These are phyloP conservation scores for Draba incana DNA, from an alignment of 345 rosid genomes.

Conservation along the genomic window DNA sequence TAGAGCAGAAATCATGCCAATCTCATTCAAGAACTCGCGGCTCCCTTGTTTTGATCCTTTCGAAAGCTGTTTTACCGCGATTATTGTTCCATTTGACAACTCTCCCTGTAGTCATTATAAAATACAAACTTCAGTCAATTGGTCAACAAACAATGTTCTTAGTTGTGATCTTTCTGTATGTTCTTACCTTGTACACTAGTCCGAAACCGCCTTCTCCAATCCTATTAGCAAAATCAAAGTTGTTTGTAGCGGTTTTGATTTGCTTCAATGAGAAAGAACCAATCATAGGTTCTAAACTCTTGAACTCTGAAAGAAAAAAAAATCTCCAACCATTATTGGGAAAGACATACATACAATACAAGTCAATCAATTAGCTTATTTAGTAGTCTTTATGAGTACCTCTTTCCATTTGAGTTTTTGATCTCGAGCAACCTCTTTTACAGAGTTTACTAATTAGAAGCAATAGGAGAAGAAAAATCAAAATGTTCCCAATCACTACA, in stretches of 20 bases:
- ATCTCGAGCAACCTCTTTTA: conserved; percentile 39
- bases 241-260: conserved; percentile 55
- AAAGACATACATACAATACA: not conserved
- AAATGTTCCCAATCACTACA: conserved; percentile 13
- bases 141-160: not conserved
- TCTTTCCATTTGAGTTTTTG: conserved; percentile 21
- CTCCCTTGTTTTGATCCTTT: conserved; percentile 57
- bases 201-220: conserved; percentile 74
- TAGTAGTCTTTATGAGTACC: conserved; percentile 29
- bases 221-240: conserved; percentile 52
- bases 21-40: conserved; percentile 58
- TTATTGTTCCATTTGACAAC: conserved; percentile 49
- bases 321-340: conserved; percentile 2
- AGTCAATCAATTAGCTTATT: no score
- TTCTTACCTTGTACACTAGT: conserved; percentile 56
- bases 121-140: not conserved
- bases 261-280: conserved; percentile 52
- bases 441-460: no score
- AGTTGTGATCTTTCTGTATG: conserved; percentile 5
- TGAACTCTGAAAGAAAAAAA: conserved; percentile 33
- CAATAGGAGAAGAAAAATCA: conserved; percentile 7
- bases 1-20: conserved; percentile 58
- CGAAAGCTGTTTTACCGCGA: conserved; percentile 61
- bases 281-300: conserved; percentile 42
- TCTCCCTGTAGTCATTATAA: conserved; percentile 42